Evolutionary conservation across 768 basidiomycete species (phyloP), one percentile per base, ranked within the genome.

Genomic region (Sarcodon aspratus): DNA sequence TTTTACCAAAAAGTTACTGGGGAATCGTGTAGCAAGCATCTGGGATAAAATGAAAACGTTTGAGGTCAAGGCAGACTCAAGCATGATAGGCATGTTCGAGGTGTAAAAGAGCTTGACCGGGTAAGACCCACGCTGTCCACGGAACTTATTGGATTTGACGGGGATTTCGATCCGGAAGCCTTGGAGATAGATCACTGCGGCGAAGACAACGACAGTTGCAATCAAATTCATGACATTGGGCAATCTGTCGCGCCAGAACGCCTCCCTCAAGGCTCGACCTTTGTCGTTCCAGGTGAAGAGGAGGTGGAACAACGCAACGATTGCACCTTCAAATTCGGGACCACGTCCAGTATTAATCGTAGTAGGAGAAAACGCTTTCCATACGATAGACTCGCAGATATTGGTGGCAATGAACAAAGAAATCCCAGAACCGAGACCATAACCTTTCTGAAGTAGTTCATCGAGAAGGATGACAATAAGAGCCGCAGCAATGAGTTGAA

Each of bases 31-130:
- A 36, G 85, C 82, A 52, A 98, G 78, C 94, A 98, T 98, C 69
- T 98, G 96, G 32, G 82, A 87, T 58, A 98, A 76, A 66, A 98
- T 88, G 71, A 93, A 98, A 32, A 99, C 82, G 65, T 99, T 95
- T 50, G 81, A 85, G 1, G 91, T 91, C 49, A 98, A 71, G 11
- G 94, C 94, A 11, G 79, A 82, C 69, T 98, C 89, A 52, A 98
- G 79, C 95, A 99, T 99, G 74, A 99, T 98, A 50, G 95, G 95
- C 95, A 97, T 99, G 72, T 98, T 99, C 40, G 81, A 85, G 12
- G 96, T 98, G 69, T 98, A 99, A 72, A 99, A 98, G 35, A 98
- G 80, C 71, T 98, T 98, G 72, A 99, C 78, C 46, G 96, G 96
- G 72, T 97, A 98, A 11, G 80, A 78, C 37, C 90, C 94, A 32